phyloP scores from a whole-genome alignment of 306 rosid genomes.

The Pterocarpus macrocarpus region DNA sequence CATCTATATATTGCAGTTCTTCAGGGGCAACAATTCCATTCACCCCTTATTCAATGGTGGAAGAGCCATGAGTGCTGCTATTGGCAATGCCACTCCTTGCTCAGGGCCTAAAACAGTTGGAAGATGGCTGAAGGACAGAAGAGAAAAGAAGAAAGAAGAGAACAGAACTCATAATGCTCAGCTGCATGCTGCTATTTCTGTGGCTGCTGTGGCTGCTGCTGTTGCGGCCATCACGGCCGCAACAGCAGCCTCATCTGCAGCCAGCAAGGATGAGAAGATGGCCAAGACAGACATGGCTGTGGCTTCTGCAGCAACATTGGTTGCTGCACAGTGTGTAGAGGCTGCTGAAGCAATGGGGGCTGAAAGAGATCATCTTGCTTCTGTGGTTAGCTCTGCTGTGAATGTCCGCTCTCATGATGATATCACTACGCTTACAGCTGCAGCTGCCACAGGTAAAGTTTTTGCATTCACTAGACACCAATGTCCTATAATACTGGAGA shows the following conservation, averaged over 20 bases:
- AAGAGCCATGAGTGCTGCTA: constrained; percentile 63
- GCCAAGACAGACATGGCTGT: constrained; percentile 82
- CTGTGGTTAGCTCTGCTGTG: constrained; percentile 91
- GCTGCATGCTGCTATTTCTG: constrained; percentile 89
- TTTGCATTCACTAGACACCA: neutral
- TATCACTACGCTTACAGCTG: constrained; percentile 94
- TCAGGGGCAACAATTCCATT: constrained; percentile 81
- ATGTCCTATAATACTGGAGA: neutral
- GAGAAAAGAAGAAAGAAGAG: constrained; percentile 95
- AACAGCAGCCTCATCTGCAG: constrained; percentile 74
- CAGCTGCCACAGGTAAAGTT: constrained; percentile 90
- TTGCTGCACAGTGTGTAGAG: constrained; percentile 97
- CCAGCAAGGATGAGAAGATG: constrained; percentile 67
- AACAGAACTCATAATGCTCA: constrained; percentile 91
- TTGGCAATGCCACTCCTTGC: constrained; percentile 53
- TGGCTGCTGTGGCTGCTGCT: constrained; percentile 90
- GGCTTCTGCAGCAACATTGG: constrained; percentile 94
- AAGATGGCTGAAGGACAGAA: constrained; percentile 97
- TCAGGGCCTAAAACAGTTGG: constrained; percentile 92
- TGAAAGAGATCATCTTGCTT: constrained; percentile 89
- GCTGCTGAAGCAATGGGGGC: constrained; percentile 97
- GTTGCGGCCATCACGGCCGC: constrained; percentile 91
- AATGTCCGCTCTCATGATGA: constrained; percentile 88
- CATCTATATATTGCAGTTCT: constrained; percentile 65
- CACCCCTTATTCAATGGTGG: constrained; percentile 80